Conservation (phyloP, 148 eudicot genomes). For the Limonium bicolor region DNA sequence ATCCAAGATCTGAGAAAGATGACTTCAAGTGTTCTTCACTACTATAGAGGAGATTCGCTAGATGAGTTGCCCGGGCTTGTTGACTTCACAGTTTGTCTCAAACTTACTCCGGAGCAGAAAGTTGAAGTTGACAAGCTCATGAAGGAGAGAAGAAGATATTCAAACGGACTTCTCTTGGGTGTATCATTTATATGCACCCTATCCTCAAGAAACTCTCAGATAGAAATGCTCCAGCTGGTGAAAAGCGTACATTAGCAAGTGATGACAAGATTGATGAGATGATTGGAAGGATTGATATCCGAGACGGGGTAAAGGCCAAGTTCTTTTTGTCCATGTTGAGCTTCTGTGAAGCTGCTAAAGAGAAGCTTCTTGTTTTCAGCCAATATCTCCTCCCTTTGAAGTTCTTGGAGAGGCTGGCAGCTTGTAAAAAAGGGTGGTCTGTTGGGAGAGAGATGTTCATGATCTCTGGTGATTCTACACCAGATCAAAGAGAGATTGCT, state of each 20-base stretch:
- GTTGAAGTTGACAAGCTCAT: conserved; percentile 33
- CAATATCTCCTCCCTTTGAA: conserved; percentile 65
- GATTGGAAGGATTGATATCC: conserved; percentile 34
- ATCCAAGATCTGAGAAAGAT: conserved; percentile 70
- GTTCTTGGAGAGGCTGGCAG: conserved; percentile 46
- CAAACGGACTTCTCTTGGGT: conserved; percentile 44
- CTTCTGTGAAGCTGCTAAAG: conserved; percentile 53
- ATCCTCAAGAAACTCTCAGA: conserved; percentile 28
- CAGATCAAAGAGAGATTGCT: conserved; percentile 43
- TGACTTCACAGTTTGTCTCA: conserved; percentile 63
- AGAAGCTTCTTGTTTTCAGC: conserved; percentile 73
- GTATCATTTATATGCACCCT: conserved; percentile 68
- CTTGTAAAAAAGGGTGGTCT: conserved; percentile 40
- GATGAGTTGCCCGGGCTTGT: conserved; percentile 83
- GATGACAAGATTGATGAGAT: conserved; percentile 39
- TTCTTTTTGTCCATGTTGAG: conserved; percentile 50
- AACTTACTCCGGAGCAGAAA: conserved; percentile 41
- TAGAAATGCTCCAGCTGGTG: conserved; percentile 16
- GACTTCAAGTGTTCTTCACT: conserved; percentile 72
- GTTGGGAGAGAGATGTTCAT: conserved; percentile 50
- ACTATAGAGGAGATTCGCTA: conserved; percentile 71
- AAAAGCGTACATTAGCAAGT: conserved; percentile 19
- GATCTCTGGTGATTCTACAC: conserved; percentile 50
- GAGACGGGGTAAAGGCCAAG: conserved; percentile 73
- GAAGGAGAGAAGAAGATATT: conserved; percentile 31